phyloP scores from a whole-genome alignment of 139 green algal genomes.

The Dunaliella primolecta region DNA sequence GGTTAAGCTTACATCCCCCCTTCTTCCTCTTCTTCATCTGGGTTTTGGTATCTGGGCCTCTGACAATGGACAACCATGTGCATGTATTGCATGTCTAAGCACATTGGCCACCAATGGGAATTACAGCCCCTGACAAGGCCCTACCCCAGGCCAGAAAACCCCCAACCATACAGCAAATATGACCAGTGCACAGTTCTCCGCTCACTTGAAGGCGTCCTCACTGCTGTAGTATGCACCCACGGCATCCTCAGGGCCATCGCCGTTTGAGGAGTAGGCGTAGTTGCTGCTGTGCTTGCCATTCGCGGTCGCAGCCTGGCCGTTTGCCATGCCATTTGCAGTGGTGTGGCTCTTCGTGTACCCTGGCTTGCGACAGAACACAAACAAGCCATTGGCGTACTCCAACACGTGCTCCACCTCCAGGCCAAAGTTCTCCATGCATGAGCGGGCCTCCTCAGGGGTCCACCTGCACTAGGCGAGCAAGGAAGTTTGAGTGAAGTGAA shows the following conservation, averaged over 20 bases:
- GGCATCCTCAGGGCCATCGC: neutral
- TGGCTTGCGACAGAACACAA: neutral
- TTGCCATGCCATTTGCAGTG: neutral
- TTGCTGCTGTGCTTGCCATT: neutral
- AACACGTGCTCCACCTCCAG: neutral
- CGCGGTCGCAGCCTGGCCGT: neutral
- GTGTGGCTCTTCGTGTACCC: neutral
- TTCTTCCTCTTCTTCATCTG: too few species aligned
- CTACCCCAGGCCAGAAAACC: too few species aligned
- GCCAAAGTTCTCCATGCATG: neutral
- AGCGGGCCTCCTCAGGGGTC: neutral
- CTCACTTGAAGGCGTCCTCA: neutral
- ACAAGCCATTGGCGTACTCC: neutral
- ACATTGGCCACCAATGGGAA: too few species aligned
- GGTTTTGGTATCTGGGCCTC: too few species aligned
- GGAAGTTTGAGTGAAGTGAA: neutral
- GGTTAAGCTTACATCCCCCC: too few species aligned
- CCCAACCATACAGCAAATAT: too few species aligned
- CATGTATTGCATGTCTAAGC: too few species aligned
- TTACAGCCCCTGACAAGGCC: too few species aligned
- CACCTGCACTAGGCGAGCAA: neutral
- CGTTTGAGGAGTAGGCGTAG: neutral
- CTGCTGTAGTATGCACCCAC: neutral
- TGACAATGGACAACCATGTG: too few species aligned
- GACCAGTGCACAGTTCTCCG: too few species aligned